Evolutionary conservation across 176 grass and related monocot species (phyloP), one percentile per base, ranked within the genome.

Genomic region (Phragmites australis): DNA sequence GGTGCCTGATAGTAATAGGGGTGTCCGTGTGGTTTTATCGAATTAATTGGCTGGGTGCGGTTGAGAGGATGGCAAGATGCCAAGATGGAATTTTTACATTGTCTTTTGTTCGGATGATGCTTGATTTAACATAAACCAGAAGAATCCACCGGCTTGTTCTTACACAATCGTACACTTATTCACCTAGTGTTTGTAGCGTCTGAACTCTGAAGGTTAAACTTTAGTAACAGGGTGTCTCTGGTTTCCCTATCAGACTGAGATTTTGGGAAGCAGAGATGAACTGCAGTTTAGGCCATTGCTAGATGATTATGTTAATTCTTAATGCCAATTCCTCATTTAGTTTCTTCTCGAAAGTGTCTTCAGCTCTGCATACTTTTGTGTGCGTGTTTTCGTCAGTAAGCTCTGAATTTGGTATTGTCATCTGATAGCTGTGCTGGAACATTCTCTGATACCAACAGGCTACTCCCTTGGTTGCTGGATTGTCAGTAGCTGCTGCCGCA

Each of bases 401-500:
- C 8, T 73, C n/a, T 72, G 48, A 73, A 48, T 22, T 49, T 26
- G n/a, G 10, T 45, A 8, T 12, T 15, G 46, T 42, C 6, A 14
- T 66, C 42, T 87, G 53, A 81, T 46, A 17, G 34, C 3, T 43
- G 17, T n/a, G 32, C 59, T 29, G 50, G 50, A 83, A 74, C 39
- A 46, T 77, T 52, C 16, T 80, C 34, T 66, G 59, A 10, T 80
- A n/a, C 52, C 75, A 73, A 81, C 69, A 98, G 96, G 88, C 88
- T 51, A 88, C 86, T 39, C 90, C 96, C 44, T 25, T 94, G 47
- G 74, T 98, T 22, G 82, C 86, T 72, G 86, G 90, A 48, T 74
- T 98, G 40, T 80, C 90, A 4, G 90, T 98, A 17, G 90, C 92
- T 71, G 96, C 90, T 6, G 88, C 90, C 14, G 96, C 96, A 27